A percentile compares a stretch with the other conserved stretches of the same genome.
Evolutionary conservation across 2,329 filamentous ascomycete species (phyloP).

Genomic region (Pseudocercospora cruenta): DNA sequence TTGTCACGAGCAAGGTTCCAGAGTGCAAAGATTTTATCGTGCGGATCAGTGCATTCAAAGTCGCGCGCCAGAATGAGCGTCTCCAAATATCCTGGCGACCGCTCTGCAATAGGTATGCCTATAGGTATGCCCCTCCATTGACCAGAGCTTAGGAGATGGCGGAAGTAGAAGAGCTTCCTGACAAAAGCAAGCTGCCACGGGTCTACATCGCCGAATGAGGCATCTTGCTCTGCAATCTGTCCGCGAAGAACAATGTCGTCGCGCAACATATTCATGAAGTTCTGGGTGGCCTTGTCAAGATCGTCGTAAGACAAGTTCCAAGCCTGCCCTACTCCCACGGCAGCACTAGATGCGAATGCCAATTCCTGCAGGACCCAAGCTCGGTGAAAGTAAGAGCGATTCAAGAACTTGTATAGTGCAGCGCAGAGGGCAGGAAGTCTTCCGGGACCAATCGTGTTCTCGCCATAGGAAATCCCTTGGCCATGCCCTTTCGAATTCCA

Average conservation of each 20-base stretch:
- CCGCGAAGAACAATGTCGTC: conserved; percentile 8
- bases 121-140: neutral
- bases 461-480: conserved; percentile 2
- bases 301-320: conserved; percentile 5
- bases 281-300: conserved; percentile 13
- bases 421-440: neutral
- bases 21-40: conserved; percentile 16
- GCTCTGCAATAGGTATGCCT: neutral
- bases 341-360: conserved; percentile 8
- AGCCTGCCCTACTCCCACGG: conserved; percentile 1
- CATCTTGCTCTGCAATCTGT: conserved; percentile 7
- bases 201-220: conserved; percentile 6
- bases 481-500: conserved; percentile 1
- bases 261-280: conserved; percentile 13
- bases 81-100: conserved; percentile 9
- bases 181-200: conserved; percentile 8
- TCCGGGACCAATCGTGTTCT: conserved; percentile 2
- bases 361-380: conserved; percentile 11
- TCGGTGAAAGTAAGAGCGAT: conserved; percentile 8
- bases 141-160: conserved; percentile 11
- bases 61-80: conserved; percentile 12
- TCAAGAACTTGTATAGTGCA: conserved; percentile 13
- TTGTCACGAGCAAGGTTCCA: conserved; percentile 19
- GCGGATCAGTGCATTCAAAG: conserved; percentile 15
- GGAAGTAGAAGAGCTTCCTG: conserved; percentile 20